phyloP scores from a whole-genome alignment of 495 filamentous ascomycete genomes.

The Rhypophila decipiens region DNA sequence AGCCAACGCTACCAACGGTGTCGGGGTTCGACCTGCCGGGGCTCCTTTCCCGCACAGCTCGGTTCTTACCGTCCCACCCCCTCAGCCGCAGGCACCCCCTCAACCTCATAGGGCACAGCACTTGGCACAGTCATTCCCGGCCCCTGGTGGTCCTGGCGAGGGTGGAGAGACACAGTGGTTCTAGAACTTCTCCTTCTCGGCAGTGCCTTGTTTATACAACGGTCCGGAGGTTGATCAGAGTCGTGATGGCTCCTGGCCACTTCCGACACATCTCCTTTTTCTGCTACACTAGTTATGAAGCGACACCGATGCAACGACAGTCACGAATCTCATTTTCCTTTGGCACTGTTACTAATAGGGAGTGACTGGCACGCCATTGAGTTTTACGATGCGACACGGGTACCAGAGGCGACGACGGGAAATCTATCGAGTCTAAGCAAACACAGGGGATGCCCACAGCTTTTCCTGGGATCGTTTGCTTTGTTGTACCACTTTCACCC shows the following conservation, averaged over 20 bases:
- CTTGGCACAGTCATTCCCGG: conserved; percentile 13
- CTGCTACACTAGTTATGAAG: conserved; percentile 26
- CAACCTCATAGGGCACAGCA: conserved; percentile 20
- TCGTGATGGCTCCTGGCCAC: conserved; percentile 23
- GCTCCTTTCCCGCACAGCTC: conserved; percentile 20
- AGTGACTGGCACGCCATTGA: conserved; percentile 22
- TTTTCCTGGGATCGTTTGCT: conserved; percentile 15
- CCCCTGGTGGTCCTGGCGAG: conserved; percentile 9
- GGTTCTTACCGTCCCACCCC: conserved; percentile 19
- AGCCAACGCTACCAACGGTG: conserved; percentile 6
- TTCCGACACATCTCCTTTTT: conserved; percentile 20
- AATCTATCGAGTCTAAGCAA: conserved; percentile 20
- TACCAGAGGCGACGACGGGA: conserved; percentile 13
- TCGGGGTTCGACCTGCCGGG: conserved; percentile 10
- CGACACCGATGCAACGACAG: conserved; percentile 23
- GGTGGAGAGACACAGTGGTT: conserved; percentile 24
- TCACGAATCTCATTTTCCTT: conserved; percentile 22
- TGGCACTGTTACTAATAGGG: conserved; percentile 24
- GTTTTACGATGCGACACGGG: conserved; percentile 19
- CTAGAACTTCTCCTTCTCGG: conserved; percentile 7
- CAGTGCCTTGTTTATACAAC: background rate
- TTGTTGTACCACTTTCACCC: conserved; percentile 32
- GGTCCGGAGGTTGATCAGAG: conserved; percentile 11
- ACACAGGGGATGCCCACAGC: conserved; percentile 8
- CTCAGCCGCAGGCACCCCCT: conserved; percentile 15